phyloP scores from a whole-genome alignment of 2,329 filamentous ascomycete genomes.

The Calonectria pseudoturangicola region DNA sequence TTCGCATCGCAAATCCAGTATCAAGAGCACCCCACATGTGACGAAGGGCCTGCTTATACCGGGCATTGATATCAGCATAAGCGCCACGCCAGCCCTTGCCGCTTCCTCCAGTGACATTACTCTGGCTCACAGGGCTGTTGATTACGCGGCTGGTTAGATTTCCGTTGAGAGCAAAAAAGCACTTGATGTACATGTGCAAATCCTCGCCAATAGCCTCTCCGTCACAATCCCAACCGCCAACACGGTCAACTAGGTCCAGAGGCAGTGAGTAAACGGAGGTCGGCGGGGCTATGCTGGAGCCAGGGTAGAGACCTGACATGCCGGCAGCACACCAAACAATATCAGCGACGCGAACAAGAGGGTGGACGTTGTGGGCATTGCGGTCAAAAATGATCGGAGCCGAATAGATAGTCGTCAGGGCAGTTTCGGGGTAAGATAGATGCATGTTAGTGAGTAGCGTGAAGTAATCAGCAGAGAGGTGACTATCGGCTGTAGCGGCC shows the following conservation, averaged over 20 bases:
- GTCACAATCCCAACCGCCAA: conserved; percentile 83
- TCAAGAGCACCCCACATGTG: conserved; percentile 87
- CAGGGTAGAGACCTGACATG: conserved; percentile 79
- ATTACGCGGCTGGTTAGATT: conserved; percentile 79
- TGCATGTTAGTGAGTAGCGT: conserved; percentile 79
- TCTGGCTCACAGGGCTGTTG: conserved; percentile 82
- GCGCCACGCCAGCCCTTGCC: conserved; percentile 72
- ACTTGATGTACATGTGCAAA: conserved; percentile 86
- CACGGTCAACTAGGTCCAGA: conserved; percentile 79
- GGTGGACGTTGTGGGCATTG: conserved; percentile 80
- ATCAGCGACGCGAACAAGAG: conserved; percentile 82
- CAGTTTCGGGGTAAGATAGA: conserved; percentile 74
- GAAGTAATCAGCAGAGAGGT: conserved; percentile 82
- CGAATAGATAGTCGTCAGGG: conserved; percentile 78
- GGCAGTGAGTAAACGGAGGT: conserved; percentile 85
- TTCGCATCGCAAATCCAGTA: conserved; percentile 78
- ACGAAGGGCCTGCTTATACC: conserved; percentile 82
- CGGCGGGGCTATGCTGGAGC: conserved; percentile 79
- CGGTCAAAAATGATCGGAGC: conserved; percentile 85
- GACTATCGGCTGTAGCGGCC: conserved; percentile 76
- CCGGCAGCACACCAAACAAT: conserved; percentile 83
- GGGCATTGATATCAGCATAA: conserved; percentile 75
- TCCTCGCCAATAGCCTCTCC: conserved; percentile 85
- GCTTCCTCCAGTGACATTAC: conserved; percentile 79
- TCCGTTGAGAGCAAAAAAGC: conserved; percentile 83